These are phyloP conservation scores for Aspergillus ibericus DNA, from an alignment of 2,329 filamentous ascomycete genomes.

Conservation along the genomic window DNA sequence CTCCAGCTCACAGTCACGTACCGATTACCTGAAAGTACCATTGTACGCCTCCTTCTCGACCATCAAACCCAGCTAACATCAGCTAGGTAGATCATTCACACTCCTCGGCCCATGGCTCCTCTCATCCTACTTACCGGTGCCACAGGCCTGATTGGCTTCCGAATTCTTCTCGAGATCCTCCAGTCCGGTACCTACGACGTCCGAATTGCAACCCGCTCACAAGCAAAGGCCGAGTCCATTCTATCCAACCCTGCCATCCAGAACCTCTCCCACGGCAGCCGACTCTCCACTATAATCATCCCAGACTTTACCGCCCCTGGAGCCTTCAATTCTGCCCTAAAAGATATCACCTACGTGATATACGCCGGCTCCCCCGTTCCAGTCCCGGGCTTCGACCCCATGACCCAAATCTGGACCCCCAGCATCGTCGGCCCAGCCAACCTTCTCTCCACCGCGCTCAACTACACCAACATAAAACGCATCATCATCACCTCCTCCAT, in stretches of 20 bases:
- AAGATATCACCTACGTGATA: constrained; percentile 15
- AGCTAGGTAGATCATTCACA: no score
- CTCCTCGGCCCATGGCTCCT: neutral
- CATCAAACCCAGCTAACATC: neutral
- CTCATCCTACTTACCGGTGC: constrained; percentile 12
- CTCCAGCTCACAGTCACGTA: no score
- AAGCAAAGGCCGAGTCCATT: neutral
- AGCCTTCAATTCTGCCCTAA: constrained; percentile 12
- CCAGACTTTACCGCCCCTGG: constrained; percentile 1
- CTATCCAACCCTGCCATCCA: neutral
- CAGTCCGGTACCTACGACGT: neutral
- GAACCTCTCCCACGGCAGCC: neutral
- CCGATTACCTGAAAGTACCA: no score
- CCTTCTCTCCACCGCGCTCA: no score
- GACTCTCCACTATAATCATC: neutral
- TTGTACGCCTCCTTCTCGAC: no score
- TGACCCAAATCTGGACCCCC: constrained; percentile 1
- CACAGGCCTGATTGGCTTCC: constrained; percentile 11
- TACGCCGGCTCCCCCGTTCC: constrained; percentile 18
- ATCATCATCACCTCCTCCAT: no score
- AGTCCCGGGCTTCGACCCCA: constrained; percentile 5
- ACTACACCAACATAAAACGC: no score
- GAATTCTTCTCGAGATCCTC: neutral
- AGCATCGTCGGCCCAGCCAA: no score
- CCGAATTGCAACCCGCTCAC: constrained; percentile 1